Base-by-base conservation (phyloP, 768 basidiomycete species). In the Coprinopsis marcescibilis region DNA sequence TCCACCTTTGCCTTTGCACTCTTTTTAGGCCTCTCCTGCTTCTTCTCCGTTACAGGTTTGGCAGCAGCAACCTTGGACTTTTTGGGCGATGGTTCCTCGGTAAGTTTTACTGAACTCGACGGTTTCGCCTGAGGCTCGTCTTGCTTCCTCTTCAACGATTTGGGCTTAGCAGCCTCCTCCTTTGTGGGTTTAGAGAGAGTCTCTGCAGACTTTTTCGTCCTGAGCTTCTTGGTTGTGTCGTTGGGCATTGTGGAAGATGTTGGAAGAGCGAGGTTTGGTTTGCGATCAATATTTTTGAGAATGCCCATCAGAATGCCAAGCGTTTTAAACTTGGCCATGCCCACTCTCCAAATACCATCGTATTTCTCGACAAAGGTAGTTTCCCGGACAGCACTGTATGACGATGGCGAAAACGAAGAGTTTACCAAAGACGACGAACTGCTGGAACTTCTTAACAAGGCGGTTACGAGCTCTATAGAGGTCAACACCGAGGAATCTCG, bases 231-330 rank as follows among this genome's bases (percentile, higher is more conserved):
- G 13, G 47, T 15, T 13, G 48, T 14, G 23, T 35, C 23, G 30
- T 43, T 49, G 24, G 48, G 30, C 48, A 49, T 49, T 19, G 38
- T 19, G 27, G 40, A 34, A 21, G 34, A 24, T 27, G 25, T n/a
- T n/a, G 12, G 24, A 23, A 10, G 26, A 43, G 14, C 26, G 23
- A 11, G 19, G 41, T n/a, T 10, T 7, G 17, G 2, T 11, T 8
- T 32, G 46, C 37, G 29, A 48, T 49, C 42, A 49, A 49, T 43
- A 49, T 25, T 43, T 49, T 49, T 33, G 43, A 26, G 42, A 29
- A 38, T 29, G 27, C 19, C 20, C 32, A 36, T 27, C 14, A 25
- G 23, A 26, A 21, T 38, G 42, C 42, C 48, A 49, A 49, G 42
- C 34, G 17, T 7, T 37, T 37, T 19, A 7, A 7, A 10, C 10